Evolutionary conservation across 495 filamentous ascomycete genomes (phyloP), one percentile per base, ranked within the genome.

Genomic region (Neurospora intermedia): DNA sequence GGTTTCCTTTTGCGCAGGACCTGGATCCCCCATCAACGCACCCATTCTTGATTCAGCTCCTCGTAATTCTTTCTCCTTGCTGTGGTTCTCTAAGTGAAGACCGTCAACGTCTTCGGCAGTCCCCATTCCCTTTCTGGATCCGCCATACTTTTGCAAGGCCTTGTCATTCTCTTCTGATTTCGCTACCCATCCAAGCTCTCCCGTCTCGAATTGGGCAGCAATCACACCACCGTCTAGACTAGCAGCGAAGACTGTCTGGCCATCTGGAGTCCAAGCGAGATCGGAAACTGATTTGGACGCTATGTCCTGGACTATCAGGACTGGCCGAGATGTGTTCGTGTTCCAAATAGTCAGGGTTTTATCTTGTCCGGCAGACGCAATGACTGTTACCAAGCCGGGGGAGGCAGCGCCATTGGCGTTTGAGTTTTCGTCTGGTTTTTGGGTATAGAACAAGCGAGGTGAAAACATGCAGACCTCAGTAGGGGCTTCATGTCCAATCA

Each of bases 381-480:
- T 96, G 0, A 98, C 96, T 0, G 95, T 98, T 6, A 97, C 92
- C n/a, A 93, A 84, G 59, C 81, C 74, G 4, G 77, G 54, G 16
- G 78, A 66, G 43, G 79, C 69, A 35, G 69, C 66, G 23, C 79
- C 81, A 69, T 83, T 81, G 39, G 78, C 77, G 4, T 76, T 43
- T 0, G 74, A 79, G 42, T 80, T 83, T 48, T 85, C 83, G 66
- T 76, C 42, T 15, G 92, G 91, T 43, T 92, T 87, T 41, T 87
- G 87, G n/a, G 90, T 90, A 81, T 86, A 80, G 59, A 98, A 98
- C 45, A 98, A 82, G 72, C 96, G 87, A 9, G 96, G 96, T 15
- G 94, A 97, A 79, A 99, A 99, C 74, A 96, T 91, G 84, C 95
- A 98, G 15, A 98, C 96, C 83, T 98, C 96, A 4, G 96, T 94